Conservation (phyloP, 1,284 basidiomycete species). For the Flammula alnicola region DNA sequence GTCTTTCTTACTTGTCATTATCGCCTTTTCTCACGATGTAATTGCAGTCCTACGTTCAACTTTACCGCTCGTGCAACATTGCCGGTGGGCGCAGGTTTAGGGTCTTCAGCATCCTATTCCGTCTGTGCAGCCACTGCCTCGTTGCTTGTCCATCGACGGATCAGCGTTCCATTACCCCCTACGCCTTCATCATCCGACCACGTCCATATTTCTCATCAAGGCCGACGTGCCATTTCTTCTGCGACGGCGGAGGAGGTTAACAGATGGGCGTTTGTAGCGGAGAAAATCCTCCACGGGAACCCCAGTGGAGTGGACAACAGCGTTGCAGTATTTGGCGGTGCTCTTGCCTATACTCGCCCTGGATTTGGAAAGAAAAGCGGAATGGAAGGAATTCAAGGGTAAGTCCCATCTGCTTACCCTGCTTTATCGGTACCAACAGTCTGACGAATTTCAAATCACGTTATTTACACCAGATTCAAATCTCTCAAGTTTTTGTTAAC, state of each 20-base stretch:
- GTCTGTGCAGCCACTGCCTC: conserved; percentile 85
- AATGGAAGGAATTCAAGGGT: conserved; percentile 89
- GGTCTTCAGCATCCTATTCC: conserved; percentile 96
- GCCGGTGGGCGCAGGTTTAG: conserved; percentile 98
- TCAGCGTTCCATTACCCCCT: conserved; percentile 56
- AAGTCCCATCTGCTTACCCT: conserved; percentile 35
- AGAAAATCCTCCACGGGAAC: conserved; percentile 97
- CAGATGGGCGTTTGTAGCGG: conserved; percentile 91
- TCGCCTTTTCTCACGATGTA: conserved; percentile 9
- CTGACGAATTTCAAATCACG: conserved; percentile 20
- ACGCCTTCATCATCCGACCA: conserved; percentile 54
- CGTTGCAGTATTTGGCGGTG: conserved; percentile 92
- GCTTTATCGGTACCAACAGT: conserved; percentile 11
- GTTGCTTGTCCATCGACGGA: conserved; percentile 71
- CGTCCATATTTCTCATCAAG: conserved; percentile 65
- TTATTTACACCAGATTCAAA: conserved; percentile 46
- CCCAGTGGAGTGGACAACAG: conserved; percentile 98
- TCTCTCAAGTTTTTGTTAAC: conserved; percentile 83
- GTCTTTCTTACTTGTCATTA: conserved; percentile 1
- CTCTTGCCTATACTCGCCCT: conserved; percentile 87
- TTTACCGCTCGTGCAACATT: conserved; percentile 90
- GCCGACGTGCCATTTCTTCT: conserved; percentile 64
- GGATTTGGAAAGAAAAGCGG: conserved; percentile 78
- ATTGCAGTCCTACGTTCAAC: conserved; percentile 69
- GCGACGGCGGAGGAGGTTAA: conserved; percentile 81